Evolutionary conservation across 78 protist species (phyloP), one percentile per base, ranked within the genome.

Genomic region (Monocercomonoides exilis): DNA sequence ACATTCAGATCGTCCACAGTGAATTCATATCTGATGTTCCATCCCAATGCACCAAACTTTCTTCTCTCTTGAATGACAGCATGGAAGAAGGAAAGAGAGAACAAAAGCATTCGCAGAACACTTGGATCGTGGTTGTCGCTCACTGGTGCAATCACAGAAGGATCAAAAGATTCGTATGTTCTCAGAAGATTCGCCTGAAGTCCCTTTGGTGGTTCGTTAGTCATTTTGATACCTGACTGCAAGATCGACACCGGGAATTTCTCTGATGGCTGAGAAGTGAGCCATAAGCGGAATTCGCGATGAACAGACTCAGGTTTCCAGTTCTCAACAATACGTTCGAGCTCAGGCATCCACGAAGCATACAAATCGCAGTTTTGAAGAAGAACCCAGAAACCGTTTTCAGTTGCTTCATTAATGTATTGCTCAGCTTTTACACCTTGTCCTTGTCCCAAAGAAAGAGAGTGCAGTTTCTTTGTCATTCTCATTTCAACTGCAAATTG

Each of bases 191-290:
- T 95, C 1, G 91, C 80, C 0, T 89, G 88, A 36, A 96, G 46
- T n/a, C 96, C 97, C n/a, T 86, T 86, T 3, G 98, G 97, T n/a
- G 97, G 95, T 88, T 95, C 98, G 90, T 90, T 92, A 45, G 95
- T 92, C 89, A 95, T 87, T 87, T 95, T 95, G 89, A 95, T 89
- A 3, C 94, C 89, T 82, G 90, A 87, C 89, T 96, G 96, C 81
- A 95, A 91, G n/a, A 95, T 86, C 35, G 91, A 6, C 35, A 89
- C 91, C 0, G 97, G 97, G 91, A 96, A 96, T 1, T 63, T 34
- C 0, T 43, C n/a, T 0, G 93, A 70, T 0, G 98, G 98, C 93
- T 91, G 91, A 6, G 91, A 77, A 0, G 98, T 96, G 84, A 96
- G 91, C 96, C 96, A 96, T 54, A 96, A 85, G 21, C 98, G 88